These are phyloP conservation scores for rapeseed (Brassica napus) DNA, from an alignment of 345 rosid species.

Conservation along the genomic window DNA sequence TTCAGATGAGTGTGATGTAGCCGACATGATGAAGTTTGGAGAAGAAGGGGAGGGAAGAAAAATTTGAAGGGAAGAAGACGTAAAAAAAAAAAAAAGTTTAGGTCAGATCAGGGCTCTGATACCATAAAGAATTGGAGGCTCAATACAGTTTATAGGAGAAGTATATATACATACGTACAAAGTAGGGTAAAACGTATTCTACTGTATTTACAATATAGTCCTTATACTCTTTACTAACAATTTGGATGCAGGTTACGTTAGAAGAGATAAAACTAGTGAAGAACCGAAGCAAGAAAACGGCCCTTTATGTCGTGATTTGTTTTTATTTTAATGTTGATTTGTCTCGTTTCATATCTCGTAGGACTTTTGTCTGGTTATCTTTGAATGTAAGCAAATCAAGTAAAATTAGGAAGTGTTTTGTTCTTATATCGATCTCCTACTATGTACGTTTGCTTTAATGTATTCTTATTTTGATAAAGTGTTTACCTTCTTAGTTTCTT, in stretches of 20 bases:
- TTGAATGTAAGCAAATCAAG: conserved; percentile 12
- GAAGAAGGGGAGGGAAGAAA: too few relatives aligned
- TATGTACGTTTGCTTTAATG: conserved; percentile 10
- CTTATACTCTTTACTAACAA: too few relatives aligned
- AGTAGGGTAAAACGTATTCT: too few relatives aligned
- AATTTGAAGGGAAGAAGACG: background rate
- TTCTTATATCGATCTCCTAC: background rate
- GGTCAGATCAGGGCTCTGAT: background rate
- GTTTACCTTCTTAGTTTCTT: background rate
- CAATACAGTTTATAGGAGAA: too few relatives aligned
- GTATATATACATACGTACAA: too few relatives aligned
- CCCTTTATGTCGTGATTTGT: conserved; percentile 6
- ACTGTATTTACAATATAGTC: too few relatives aligned
- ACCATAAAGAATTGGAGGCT: background rate
- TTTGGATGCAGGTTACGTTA: conserved; percentile 23
- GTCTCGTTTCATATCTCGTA: conserved; percentile 13
- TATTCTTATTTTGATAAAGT: background rate
- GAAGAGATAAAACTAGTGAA: conserved; percentile 5
- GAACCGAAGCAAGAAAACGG: background rate
- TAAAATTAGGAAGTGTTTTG: background rate
- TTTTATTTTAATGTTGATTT: background rate
- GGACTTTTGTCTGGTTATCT: conserved; percentile 11
- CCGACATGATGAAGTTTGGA: too few relatives aligned
- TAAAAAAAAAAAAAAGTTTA: too few relatives aligned
- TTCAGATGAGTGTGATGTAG: too few relatives aligned